Evolutionary conservation across 2,329 filamentous ascomycete species (phyloP).

Genomic region (Teratosphaeria pseudoeucalypti): DNA sequence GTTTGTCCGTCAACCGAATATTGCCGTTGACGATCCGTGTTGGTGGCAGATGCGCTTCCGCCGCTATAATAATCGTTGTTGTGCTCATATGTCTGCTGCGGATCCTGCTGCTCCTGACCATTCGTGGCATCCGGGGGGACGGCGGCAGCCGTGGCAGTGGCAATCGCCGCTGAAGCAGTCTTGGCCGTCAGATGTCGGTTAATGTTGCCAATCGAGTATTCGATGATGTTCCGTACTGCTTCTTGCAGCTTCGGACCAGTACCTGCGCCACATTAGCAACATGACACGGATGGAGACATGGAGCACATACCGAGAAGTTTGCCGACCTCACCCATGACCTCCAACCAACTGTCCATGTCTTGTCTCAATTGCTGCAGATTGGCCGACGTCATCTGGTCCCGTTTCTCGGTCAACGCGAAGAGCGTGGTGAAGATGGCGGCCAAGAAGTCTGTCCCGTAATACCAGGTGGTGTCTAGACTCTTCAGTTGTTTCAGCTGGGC

Average conservation of each 20-base stretch:
- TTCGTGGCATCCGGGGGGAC: background rate
- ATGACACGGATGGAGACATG: background rate
- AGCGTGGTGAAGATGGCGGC: conserved; percentile 64
- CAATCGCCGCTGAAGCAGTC: conserved; percentile 31
- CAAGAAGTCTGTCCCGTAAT: conserved; percentile 60
- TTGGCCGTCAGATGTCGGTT: conserved; percentile 34
- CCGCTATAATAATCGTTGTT: conserved; percentile 2
- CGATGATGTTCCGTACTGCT: conserved; percentile 40
- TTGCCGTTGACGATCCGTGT: background rate
- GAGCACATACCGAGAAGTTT: conserved; percentile 52
- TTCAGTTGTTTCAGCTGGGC: conserved; percentile 52
- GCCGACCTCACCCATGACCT: conserved; percentile 57
- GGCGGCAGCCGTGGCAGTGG: conserved; percentile 5
- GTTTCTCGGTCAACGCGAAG: conserved; percentile 58
- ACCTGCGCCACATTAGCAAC: conserved; percentile 5
- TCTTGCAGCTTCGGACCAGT: conserved; percentile 39
- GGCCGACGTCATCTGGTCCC: conserved; percentile 47
- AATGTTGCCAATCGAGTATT: conserved; percentile 38
- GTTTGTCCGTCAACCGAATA: background rate
- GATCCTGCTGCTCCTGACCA: background rate
- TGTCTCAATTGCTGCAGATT: conserved; percentile 51
- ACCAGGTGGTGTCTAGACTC: conserved; percentile 69
- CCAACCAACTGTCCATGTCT: conserved; percentile 62
- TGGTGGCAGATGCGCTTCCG: background rate
- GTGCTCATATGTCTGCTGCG: background rate